These are phyloP conservation scores for Aspergillus wentii DNA, from an alignment of 495 filamentous ascomycete genomes.

Conservation along the genomic window DNA sequence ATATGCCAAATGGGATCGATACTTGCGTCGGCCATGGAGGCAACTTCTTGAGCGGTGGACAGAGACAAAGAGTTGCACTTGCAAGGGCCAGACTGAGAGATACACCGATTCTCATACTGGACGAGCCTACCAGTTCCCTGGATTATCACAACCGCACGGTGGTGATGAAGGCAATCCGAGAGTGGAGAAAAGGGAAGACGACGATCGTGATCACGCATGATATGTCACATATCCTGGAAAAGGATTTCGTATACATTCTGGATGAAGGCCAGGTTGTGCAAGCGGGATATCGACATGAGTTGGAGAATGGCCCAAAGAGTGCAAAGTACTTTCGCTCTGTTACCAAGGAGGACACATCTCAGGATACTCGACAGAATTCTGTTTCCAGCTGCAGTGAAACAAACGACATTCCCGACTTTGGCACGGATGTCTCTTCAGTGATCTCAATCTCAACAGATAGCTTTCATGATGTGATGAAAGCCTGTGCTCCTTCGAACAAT, in stretches of 20 bases:
- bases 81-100: conserved; percentile 76
- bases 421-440: conserved; percentile 4
- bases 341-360: not conserved
- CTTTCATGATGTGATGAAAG: no score
- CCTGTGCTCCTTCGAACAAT: not conserved
- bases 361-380: not conserved
- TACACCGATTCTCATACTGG: conserved; percentile 74
- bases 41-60: conserved; percentile 75
- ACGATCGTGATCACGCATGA: conserved; percentile 91
- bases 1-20: conserved; percentile 68
- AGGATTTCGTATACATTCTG: conserved; percentile 79
- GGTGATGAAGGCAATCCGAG: conserved; percentile 67
- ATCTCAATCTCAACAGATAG: no score
- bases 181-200: conserved; percentile 65
- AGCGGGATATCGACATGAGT: conserved; percentile 51
- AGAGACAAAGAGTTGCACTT: conserved; percentile 72
- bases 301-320: conserved; percentile 28
- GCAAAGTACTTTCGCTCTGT: conserved; percentile 15
- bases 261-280: conserved; percentile 67
- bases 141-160: conserved; percentile 67
- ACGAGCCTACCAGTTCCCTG: conserved; percentile 79
- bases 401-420: not conserved
- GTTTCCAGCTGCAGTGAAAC: not conserved
- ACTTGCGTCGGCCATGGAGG: conserved; percentile 70
- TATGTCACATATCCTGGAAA: conserved; percentile 65